phyloP scores from a whole-genome alignment of 2,329 filamentous ascomycete genomes.

The Pyrenochaeta sp. region DNA sequence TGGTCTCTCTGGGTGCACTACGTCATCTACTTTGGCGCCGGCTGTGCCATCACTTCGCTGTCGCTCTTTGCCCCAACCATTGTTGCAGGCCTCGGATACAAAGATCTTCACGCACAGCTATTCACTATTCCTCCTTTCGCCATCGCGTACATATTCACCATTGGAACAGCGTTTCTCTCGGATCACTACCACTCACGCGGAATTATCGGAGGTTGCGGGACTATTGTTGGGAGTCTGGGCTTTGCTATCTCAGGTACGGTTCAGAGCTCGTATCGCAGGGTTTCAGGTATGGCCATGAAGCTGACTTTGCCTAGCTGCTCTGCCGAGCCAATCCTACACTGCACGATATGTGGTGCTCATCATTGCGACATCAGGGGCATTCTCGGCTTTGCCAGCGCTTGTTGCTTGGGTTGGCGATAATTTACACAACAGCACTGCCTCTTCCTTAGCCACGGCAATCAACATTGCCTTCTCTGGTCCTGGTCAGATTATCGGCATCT shows the following conservation, averaged over 20 bases:
- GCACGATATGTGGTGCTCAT: conserved; percentile 5
- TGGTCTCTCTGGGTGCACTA: conserved; percentile 63
- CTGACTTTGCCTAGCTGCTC: not conserved
- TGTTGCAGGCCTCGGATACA: conserved; percentile 63
- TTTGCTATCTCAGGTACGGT: too few species aligned
- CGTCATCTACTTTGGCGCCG: conserved; percentile 36
- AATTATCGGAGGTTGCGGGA: too few species aligned
- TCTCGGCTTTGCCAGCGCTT: conserved; percentile 3
- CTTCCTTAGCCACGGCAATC: conserved; percentile 2
- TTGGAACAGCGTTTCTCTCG: conserved; percentile 9
- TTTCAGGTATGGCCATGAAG: conserved; percentile 2
- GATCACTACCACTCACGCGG: conserved; percentile 3
- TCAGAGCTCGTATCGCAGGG: too few species aligned
- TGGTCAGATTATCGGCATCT: conserved; percentile 6
- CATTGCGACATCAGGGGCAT: conserved; percentile 7
- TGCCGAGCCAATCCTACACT: conserved; percentile 3
- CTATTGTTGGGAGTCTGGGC: too few species aligned
- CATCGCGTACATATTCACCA: conserved; percentile 62
- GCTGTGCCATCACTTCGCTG: conserved; percentile 43
- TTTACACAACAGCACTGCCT: not conserved
- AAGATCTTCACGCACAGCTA: conserved; percentile 66
- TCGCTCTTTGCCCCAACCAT: conserved; percentile 71
- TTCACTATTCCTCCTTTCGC: conserved; percentile 73
- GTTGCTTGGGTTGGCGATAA: conserved; percentile 6
- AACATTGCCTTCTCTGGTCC: conserved; percentile 9